These are phyloP conservation scores for Protomyces arabidopsidicola DNA, from an alignment of 1,139 yeast genomes.

Conservation along the genomic window DNA sequence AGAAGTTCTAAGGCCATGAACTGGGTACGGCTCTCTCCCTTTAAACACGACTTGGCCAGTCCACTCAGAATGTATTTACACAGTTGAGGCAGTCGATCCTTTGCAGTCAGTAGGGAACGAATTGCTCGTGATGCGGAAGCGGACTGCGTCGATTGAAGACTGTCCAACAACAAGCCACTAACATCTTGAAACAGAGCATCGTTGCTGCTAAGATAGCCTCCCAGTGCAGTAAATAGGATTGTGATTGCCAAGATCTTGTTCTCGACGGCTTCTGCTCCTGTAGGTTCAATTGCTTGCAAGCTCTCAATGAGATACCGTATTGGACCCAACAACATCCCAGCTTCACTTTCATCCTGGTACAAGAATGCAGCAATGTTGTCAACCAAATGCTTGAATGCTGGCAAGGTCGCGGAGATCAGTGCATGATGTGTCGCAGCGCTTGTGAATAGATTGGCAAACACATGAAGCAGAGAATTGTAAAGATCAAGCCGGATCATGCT, in stretches of 20 bases:
- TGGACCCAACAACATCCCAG: constrained; percentile 17
- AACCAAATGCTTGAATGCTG: constrained; percentile 20
- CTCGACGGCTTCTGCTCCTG: not conserved
- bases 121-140: not conserved
- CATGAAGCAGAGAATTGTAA: constrained; percentile 61
- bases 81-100: not conserved
- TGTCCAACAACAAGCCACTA: not conserved
- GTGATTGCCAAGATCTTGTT: constrained; percentile 17
- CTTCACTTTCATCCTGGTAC: not conserved
- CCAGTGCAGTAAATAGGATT: constrained; percentile 9
- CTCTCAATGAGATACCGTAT: constrained; percentile 8
- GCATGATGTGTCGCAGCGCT: constrained; percentile 15
- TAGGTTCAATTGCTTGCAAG: constrained; percentile 1
- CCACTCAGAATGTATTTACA: not conserved
- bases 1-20: not conserved
- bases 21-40: not conserved
- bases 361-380: constrained; percentile 7
- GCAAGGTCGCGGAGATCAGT: constrained; percentile 20
- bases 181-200: not conserved
- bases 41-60: not conserved
- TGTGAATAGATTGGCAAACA: constrained; percentile 45
- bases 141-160: not conserved
- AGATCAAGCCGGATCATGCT: constrained; percentile 63
- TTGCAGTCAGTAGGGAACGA: not conserved
- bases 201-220: constrained; percentile 1